Base-by-base conservation (phyloP, 495 filamentous ascomycete genomes). In the Aspergillus leporis region DNA sequence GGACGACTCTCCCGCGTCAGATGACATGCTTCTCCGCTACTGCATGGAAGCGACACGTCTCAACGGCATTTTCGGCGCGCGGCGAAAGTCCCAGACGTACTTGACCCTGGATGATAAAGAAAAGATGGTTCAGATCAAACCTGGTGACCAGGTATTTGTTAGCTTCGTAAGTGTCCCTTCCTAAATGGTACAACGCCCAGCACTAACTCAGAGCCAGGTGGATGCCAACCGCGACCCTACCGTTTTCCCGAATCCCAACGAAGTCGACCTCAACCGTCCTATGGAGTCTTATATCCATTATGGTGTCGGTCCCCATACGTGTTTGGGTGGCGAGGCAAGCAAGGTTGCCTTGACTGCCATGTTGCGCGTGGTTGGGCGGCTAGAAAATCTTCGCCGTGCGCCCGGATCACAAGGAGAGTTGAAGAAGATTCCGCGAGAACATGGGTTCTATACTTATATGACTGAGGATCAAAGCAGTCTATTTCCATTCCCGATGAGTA, bases 251-350 rank as follows among this genome's bases (percentile, higher is more conserved):
- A 76, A 87, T 34, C 86, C 89, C 5, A 70, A 80, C 5, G 65
- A 79, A 47, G 83, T 93, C 51, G 78, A 82, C 55, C 80, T 89
- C 9, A 76, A 83, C 58, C 84, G 90, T 2, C 86, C 87, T 0
- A 59, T 90, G 16, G 84, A 85, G 41, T 76, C 71, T 0, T 92
- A 94, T 67, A 79, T 90, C 63, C 83, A 86, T 66, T 86, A 89
- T 64, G 82, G 81, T 47, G 66, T 75, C 3, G 86, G 85, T 0
- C 78, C 86, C 16, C 83, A 87, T 70, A 73, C 81, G 5, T 85
- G 81, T 62, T 78, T 90, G 12, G 87, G 85, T 12, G 69, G 70
- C 38, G 81, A 88, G 36, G 76, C 81, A n/a, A 83, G 81, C 70
- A 80, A 84, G 48, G 75, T 84, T 2, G 87, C 86, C 16, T 71